A percentile compares a stretch with the other conserved stretches of the same genome.
phyloP scores from a whole-genome alignment of 1,284 basidiomycete genomes.

The Fomitopsis pinicola region DNA sequence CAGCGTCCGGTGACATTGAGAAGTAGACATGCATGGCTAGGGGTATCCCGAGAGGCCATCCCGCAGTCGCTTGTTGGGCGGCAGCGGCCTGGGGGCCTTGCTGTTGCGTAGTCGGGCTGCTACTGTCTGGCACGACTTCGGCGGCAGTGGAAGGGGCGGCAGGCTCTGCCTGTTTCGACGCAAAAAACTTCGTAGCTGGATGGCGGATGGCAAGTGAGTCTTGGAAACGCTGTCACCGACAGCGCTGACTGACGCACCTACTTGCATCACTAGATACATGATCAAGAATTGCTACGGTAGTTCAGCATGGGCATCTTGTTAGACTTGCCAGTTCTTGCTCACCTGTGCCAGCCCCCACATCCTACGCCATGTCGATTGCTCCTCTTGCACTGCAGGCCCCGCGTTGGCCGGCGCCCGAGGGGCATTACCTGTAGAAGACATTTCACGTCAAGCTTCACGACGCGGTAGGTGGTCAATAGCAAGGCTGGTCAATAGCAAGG shows the following conservation, averaged over 20 bases:
- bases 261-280: slow-evolving; percentile 5
- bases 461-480: too few relatives aligned
- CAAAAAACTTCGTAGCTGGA: slow-evolving; percentile 4
- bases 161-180: neutral
- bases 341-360: slow-evolving; percentile 2
- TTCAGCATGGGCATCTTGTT: neutral
- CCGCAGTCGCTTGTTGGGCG: slow-evolving; percentile 47
- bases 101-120: slow-evolving; percentile 14
- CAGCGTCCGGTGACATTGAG: slow-evolving; percentile 54
- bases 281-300: neutral
- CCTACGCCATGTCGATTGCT: neutral
- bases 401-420: neutral
- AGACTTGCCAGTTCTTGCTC: neutral
- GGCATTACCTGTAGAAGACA: neutral
- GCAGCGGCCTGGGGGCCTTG: slow-evolving; percentile 41
- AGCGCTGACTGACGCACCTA: neutral
- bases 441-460: neutral
- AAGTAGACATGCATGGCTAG: slow-evolving; percentile 76
- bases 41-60: slow-evolving; percentile 55
- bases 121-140: slow-evolving; percentile 15
- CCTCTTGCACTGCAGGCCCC: neutral
- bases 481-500: too few relatives aligned
- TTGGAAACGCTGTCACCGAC: too few relatives aligned
- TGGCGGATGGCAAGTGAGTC: neutral
- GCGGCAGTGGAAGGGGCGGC: slow-evolving; percentile 12